Evolutionary conservation across 306 rosid species (phyloP), one percentile per base, ranked within the genome.

Genomic region (Albizia julibrissin): DNA sequence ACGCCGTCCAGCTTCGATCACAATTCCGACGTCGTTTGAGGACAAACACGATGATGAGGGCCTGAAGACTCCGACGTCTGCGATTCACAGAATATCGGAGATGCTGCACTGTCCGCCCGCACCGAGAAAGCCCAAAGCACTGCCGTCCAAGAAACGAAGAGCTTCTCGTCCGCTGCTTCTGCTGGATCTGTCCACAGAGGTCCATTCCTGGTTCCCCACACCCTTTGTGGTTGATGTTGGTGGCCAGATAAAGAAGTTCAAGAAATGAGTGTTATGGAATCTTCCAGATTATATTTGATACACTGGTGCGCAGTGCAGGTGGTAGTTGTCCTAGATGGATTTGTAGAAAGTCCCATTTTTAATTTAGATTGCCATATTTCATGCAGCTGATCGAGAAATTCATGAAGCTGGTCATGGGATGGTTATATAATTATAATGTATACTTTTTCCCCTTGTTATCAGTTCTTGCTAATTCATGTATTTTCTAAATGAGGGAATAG

Each of bases 41-140:
- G 78, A 46, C 5, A 64, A 26, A 6, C 58, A 3, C 8, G n/a
- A 37, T 3, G 29, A 62, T 5, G 91, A 88, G 4, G 97, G 94
- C 37, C 74, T 89, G 87, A 89, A 84, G 88, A 94, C 98, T 79
- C 98, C 97, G 16, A 94, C 91, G 2, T 79, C 90, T 7, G 19
- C 21, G 42, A 89, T 88, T n/a, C 87, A 84, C 80, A 88, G 74
- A 52, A 89, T 89, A 69, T 89, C 83, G 3, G 68, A 29, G 39
- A 34, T 6, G 21, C 82, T 79, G 5, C 68, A 54, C 19, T 92
- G 92, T n/a, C 97, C 98, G 5, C 88, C 88, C 74, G 92, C 97
- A 50, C 97, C 97, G 13, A 87, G 89, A 81, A 91, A 92, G 80
- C 90, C 89, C n/a, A 91, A 89, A 81, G 50, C 89, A 1, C 50